Base-by-base conservation (phyloP, 306 rosid genomes). In the Ormosia emarginata region DNA sequence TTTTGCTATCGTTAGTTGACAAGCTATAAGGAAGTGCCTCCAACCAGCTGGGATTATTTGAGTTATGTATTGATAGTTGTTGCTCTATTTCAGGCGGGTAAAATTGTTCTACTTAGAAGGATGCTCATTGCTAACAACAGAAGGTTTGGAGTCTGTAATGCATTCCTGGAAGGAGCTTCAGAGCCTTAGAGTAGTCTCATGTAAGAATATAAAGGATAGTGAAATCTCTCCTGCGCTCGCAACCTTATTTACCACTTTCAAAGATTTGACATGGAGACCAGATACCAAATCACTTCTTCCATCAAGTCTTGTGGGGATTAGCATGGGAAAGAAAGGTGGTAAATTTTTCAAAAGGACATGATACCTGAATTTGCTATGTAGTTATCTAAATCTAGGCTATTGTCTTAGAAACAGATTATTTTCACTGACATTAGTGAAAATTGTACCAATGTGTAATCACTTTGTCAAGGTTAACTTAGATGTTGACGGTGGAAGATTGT, bases 261-360 rank as follows among this genome's bases (percentile, higher is more conserved):
- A 66, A 82, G 99, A 93, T 70, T 67, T 96, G 93, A 89, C 63
- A 88, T 96, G 99, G 99, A 87, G 96, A 58, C 99, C 98, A 40
- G 92, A 96, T 65, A 84, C 92, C 79, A 96, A 84, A 85, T 96
- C 97, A 64, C 94, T 83, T 58, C 93, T 90, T 71, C 81, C 86
- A 73, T 90, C 97, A 36, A 91, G 86, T 79, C 85, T 88, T 43
- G 71, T 57, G 11, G 95, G 94, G 61, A 76, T 82, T 10, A 70
- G 52, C 87, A 85, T 93, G 73, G 99, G 98, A 52, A 95, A 91
- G 92, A 95, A 85, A 87, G 98, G 99, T 36, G 85, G 94, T 40
- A 90, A 85, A 79, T 95, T 95, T 83, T 92, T 95, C 88, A 93
- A 87, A 87, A 93, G 88, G 82, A 80, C 84, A 8, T 87, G 90